These are phyloP conservation scores for Lignosus rhinocerotis DNA, from an alignment of 1,284 basidiomycete species.

Conservation along the genomic window DNA sequence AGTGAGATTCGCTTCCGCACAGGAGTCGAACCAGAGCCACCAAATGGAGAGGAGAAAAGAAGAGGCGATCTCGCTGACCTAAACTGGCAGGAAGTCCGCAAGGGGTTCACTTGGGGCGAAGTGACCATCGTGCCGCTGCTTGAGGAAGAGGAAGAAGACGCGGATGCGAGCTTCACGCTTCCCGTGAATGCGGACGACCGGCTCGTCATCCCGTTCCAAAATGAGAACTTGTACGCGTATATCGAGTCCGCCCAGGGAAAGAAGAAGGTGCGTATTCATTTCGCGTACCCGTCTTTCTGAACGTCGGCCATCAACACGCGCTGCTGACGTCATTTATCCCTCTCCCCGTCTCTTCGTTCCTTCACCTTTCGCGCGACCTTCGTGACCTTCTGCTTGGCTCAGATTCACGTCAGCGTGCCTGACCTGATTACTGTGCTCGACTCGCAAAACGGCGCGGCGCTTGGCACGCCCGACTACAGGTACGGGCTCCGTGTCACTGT, in stretches of 20 bases:
- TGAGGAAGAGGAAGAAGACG: slow-evolving; percentile 48
- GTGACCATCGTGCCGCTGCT: slow-evolving; percentile 46
- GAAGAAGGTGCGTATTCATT: slow-evolving; percentile 26
- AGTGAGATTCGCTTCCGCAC: not conserved
- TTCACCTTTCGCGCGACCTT: not conserved
- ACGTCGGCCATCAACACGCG: not conserved
- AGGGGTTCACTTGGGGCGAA: slow-evolving; percentile 44
- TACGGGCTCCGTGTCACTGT: slow-evolving; percentile 58
- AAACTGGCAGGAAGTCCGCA: slow-evolving; percentile 29
- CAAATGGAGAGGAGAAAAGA: too few relatives aligned
- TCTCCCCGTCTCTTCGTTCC: not conserved
- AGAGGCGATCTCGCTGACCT: too few relatives aligned
- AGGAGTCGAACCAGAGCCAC: too few relatives aligned
- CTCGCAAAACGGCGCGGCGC: slow-evolving; percentile 51
- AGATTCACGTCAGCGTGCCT: slow-evolving; percentile 51
- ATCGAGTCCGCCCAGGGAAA: slow-evolving; percentile 38
- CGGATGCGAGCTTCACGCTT: slow-evolving; percentile 5
- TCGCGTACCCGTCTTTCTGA: not conserved
- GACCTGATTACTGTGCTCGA: slow-evolving; percentile 61
- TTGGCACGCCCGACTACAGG: slow-evolving; percentile 49
- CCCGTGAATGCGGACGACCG: slow-evolving; percentile 26
- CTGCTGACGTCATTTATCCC: not conserved
- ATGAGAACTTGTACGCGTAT: slow-evolving; percentile 55
- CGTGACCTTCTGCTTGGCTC: not conserved
- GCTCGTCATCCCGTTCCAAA: slow-evolving; percentile 53